phyloP scores from a whole-genome alignment of 163 green algal species.

The Scenedesmus sp. region DNA sequence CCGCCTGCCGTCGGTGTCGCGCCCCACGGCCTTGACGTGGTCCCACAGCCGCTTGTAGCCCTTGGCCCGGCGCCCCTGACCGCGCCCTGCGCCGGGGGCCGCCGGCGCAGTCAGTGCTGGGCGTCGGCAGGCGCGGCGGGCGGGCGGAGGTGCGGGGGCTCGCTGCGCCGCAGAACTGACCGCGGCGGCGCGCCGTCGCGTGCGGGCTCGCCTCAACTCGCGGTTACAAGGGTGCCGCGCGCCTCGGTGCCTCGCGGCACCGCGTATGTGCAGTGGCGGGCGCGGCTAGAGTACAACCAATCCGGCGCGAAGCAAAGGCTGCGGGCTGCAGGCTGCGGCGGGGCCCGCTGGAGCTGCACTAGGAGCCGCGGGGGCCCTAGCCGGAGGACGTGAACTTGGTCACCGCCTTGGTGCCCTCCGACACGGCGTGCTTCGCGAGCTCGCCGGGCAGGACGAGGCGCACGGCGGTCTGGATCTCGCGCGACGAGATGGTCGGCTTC shows the following conservation, averaged over 20 bases:
- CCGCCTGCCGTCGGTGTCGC: conserved; percentile 19
- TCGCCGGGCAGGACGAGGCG: conserved; percentile 85
- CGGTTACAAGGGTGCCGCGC: no score
- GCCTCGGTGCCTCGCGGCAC: no score
- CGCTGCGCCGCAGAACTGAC: no score
- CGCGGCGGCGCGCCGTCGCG: no score
- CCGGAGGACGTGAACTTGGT: conserved; percentile 94
- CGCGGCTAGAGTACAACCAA: neutral
- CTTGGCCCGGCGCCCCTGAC: neutral
- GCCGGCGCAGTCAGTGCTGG: no score
- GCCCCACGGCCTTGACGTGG: conserved; percentile 25
- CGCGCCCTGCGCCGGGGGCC: no score
- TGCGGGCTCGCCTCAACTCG: no score
- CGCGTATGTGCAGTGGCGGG: no score
- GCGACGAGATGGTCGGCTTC: conserved; percentile 89
- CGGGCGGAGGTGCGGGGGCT: no score
- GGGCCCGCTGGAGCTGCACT: neutral
- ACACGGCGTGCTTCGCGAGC: conserved; percentile 92
- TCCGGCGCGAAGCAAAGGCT: neutral
- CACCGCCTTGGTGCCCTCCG: conserved; percentile 95
- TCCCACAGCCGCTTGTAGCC: conserved; percentile 41
- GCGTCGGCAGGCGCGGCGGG: no score
- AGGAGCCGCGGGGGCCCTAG: no score
- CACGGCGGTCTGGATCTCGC: conserved; percentile 83
- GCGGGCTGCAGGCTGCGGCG: neutral